phyloP scores from a whole-genome alignment of 1,284 basidiomycete genomes.

The Cerioporus squamosus region DNA sequence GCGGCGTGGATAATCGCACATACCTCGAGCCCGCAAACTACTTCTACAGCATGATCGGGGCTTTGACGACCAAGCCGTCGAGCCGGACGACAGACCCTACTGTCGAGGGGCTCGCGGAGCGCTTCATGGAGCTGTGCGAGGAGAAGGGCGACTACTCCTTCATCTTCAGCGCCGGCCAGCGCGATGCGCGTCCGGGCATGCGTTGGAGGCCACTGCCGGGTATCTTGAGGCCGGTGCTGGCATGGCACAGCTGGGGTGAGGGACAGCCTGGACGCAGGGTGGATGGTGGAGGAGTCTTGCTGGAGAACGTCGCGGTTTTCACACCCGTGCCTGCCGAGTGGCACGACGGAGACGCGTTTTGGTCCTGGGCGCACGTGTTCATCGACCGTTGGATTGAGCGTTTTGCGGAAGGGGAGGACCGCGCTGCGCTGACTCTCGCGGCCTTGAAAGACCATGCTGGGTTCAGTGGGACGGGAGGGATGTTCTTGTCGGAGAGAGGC shows the following conservation, averaged over 20 bases:
- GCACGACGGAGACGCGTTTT: background rate
- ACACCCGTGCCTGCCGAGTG: background rate
- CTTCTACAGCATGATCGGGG: conserved; percentile 30
- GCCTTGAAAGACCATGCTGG: conserved; percentile 2
- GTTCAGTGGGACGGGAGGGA: conserved; percentile 12
- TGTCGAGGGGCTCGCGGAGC: conserved; percentile 23
- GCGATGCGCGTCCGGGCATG: conserved; percentile 21
- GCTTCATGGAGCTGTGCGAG: conserved; percentile 27
- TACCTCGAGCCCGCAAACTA: conserved; percentile 20
- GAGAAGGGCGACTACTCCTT: conserved; percentile 30
- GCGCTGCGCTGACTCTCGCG: background rate
- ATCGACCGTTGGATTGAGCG: no score
- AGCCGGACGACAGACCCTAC: conserved; percentile 16
- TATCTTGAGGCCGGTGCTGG: conserved; percentile 12
- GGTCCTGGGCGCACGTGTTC: background rate
- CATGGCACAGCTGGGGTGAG: conserved; percentile 18
- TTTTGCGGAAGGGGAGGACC: background rate
- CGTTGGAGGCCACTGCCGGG: conserved; percentile 23
- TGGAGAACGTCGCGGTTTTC: conserved; percentile 19
- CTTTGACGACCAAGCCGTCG: conserved; percentile 18
- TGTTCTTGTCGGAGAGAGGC: conserved; percentile 9
- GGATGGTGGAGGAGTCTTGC: conserved; percentile 12
- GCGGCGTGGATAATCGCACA: conserved; percentile 14
- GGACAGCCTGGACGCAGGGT: conserved; percentile 14
- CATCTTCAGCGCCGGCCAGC: conserved; percentile 22